phyloP scores from a whole-genome alignment of 202 grass and related monocot species.

The Panicum virgatum region DNA sequence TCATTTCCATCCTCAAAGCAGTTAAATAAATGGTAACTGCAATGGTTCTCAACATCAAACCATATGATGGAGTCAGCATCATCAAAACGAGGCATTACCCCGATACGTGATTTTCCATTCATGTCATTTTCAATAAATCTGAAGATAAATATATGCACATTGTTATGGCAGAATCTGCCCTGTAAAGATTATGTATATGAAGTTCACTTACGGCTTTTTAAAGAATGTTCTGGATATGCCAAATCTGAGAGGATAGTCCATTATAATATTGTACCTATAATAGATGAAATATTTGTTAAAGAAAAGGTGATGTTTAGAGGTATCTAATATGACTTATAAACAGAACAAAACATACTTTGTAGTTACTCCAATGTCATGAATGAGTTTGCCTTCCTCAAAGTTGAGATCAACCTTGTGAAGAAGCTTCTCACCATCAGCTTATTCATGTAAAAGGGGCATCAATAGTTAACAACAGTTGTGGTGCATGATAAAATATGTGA shows the following conservation, averaged over 20 bases:
- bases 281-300: not conserved
- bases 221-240: constrained; percentile 19
- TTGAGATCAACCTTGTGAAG: constrained; percentile 51
- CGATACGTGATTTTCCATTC: constrained; percentile 33
- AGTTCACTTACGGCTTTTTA: constrained; percentile 26
- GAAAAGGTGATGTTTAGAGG: not conserved
- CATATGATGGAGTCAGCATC: constrained; percentile 42
- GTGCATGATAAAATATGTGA: not conserved
- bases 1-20: constrained; percentile 53
- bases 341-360: not conserved
- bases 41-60: constrained; percentile 45
- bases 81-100: constrained; percentile 52
- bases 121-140: constrained; percentile 42
- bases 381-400: constrained; percentile 33
- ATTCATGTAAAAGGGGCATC: not conserved
- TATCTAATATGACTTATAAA: not conserved
- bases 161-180: not conserved
- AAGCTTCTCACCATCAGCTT: constrained; percentile 45
- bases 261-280: constrained; percentile 52
- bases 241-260: constrained; percentile 48
- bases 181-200: not conserved
- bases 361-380: constrained; percentile 49
- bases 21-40: constrained; percentile 50
- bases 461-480: not conserved
- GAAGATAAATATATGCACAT: not conserved